Conservation (phyloP, 1,139 yeast species). For the Pichia terricola region DNA sequence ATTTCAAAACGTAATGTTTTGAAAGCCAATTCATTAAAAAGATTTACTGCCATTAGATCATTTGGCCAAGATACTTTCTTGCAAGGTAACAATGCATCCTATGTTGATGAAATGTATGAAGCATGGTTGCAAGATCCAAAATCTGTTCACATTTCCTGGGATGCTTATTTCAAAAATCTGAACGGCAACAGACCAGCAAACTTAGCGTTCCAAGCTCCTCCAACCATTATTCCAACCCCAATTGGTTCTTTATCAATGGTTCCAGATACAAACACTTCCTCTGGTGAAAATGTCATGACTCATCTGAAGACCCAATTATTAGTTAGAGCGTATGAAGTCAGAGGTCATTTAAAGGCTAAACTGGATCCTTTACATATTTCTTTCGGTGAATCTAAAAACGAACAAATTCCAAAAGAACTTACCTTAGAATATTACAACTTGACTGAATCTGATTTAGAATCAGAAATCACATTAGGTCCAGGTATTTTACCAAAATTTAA, state of each 20-base stretch:
- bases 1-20: constrained; percentile 15
- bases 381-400: constrained; percentile 55
- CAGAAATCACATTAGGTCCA: constrained; percentile 86
- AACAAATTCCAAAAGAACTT: constrained; percentile 66
- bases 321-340: constrained; percentile 96
- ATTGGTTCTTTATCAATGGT: constrained; percentile 62
- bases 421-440: constrained; percentile 89
- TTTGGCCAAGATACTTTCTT: constrained; percentile 57
- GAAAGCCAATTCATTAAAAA: constrained; percentile 1
- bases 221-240: constrained; percentile 69
- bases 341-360: constrained; percentile 94
- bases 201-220: constrained; percentile 82
- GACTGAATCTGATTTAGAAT: constrained; percentile 74
- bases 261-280: constrained; percentile 25
- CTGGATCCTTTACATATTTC: constrained; percentile 91
- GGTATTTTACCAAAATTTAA: constrained; percentile 95
- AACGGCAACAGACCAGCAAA: constrained; percentile 59
- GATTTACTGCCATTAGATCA: constrained; percentile 11
- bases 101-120: constrained; percentile 95
- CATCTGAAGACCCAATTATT: constrained; percentile 93
- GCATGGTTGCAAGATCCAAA: constrained; percentile 89
- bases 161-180: constrained; percentile 87
- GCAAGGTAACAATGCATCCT: constrained; percentile 78
- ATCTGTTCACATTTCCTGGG: constrained; percentile 94
- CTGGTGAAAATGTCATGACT: constrained; percentile 64